Evolutionary conservation across 73 alveolate species (phyloP), one percentile per base, ranked within the genome.

Genomic region (Tetrahymena thermophila): DNA sequence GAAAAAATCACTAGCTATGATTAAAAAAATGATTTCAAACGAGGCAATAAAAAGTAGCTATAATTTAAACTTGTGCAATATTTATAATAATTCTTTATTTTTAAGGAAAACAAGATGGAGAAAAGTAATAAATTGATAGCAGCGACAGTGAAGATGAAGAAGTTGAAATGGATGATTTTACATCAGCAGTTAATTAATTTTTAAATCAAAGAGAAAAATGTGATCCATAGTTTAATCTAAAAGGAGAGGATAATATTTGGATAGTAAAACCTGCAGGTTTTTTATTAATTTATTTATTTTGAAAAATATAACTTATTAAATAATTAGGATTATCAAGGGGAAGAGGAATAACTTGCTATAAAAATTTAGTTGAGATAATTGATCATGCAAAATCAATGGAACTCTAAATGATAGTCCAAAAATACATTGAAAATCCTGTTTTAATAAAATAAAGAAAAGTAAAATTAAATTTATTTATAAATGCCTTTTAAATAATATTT

Each of bases 361-460:
- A 42, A 21, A 85, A 84, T 7, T 44, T 94, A 10, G 96, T 94
- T 84, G 96, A 94, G 35, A 94, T 94, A 10, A 85, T 56, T 40
- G 96, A 94, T 37, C 96, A 94, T 93, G 93, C 93, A n/a, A 42
- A 94, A 94, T 71, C 89, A 0, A 96, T 94, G 84, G 97, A 96
- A 84, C 96, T 94, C 94, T 96, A 96, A 50, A 97, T 98, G 96
- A 97, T 98, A 1, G 98, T 97, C 7, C 98, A 98, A 96, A 98
- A 97, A 96, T 98, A 98, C 85, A 97, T 98, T 21, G 99, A 98
- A 94, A 98, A 98, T 94, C 99, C 99, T 38, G 94, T 98, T 94
- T 58, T 97, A 19, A 94, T 97, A 34, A 44, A 94, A 37, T 96
- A 97, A 85, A 96, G 98, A 97, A 98, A 98, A 96, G 96, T 99